Evolutionary conservation across 2,329 filamentous ascomycete genomes (phyloP).

Genomic region (Pseudogymnoascus pannorum): DNA sequence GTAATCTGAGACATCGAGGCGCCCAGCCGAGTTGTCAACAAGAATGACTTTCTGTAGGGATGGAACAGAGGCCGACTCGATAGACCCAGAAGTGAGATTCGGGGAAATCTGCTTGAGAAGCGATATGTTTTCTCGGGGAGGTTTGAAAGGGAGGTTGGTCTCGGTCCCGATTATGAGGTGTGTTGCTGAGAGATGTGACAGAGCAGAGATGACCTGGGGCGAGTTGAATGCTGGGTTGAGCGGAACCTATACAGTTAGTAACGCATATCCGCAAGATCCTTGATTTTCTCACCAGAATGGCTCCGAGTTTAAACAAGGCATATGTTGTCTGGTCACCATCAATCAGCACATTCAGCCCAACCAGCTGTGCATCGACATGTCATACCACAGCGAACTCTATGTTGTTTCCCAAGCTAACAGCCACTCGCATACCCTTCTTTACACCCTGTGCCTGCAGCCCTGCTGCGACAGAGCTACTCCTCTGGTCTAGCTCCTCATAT

Average conservation of each 20-base stretch:
- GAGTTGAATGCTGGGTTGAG: conserved; percentile 86
- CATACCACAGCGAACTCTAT: conserved; percentile 71
- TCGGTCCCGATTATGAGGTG: conserved; percentile 81
- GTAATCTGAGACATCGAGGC: conserved; percentile 36
- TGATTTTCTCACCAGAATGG: conserved; percentile 55
- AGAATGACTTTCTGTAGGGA: conserved; percentile 65
- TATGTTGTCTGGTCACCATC: conserved; percentile 51
- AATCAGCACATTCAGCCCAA: conserved; percentile 15
- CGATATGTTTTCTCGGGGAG: conserved; percentile 50
- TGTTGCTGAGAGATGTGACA: conserved; percentile 65
- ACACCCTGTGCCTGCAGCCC: conserved; percentile 66
- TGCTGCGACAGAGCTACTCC: conserved; percentile 68
- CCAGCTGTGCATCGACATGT: background rate
- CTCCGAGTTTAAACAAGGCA: conserved; percentile 89
- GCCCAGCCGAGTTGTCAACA: conserved; percentile 63
- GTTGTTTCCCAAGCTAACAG: conserved; percentile 78
- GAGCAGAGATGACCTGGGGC: conserved; percentile 67
- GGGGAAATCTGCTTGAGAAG: conserved; percentile 47
- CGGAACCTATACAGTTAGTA: conserved; percentile 51
- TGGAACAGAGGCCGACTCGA: conserved; percentile 51
- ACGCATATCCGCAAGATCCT: background rate
- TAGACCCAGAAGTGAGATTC: conserved; percentile 31
- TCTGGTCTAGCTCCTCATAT: conserved; percentile 66
- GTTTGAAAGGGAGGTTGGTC: conserved; percentile 70
- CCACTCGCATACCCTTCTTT: conserved; percentile 74